phyloP scores from a whole-genome alignment of 305 asterid genomes.

The Nicotiana rustica region DNA sequence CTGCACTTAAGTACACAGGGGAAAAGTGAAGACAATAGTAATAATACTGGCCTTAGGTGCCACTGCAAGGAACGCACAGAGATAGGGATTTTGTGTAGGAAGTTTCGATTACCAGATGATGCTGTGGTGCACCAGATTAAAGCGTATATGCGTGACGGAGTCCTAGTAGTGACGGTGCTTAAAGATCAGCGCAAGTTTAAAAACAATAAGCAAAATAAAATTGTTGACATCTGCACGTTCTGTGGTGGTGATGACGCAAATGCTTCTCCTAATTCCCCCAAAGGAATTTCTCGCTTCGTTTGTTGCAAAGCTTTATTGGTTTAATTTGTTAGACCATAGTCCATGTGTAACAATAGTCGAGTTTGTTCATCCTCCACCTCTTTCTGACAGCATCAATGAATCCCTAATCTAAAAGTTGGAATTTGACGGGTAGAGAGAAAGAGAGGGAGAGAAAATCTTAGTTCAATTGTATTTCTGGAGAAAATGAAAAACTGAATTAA shows the following conservation, averaged over 20 bases:
- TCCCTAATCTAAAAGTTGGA: no score
- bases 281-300: slow-evolving; percentile 49
- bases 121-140: slow-evolving; percentile 47
- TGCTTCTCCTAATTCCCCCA: slow-evolving; percentile 34
- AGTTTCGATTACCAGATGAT: slow-evolving; percentile 56
- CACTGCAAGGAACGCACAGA: slow-evolving; percentile 50
- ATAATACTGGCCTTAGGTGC: slow-evolving; percentile 40
- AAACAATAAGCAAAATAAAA: slow-evolving; percentile 43
- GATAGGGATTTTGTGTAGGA: slow-evolving; percentile 41
- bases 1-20: background rate
- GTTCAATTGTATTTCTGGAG: no score
- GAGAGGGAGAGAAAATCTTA: no score
- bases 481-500: no score
- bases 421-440: no score
- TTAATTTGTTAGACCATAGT: no score
- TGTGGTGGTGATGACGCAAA: slow-evolving; percentile 36
- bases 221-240: slow-evolving; percentile 36
- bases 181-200: slow-evolving; percentile 38
- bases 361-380: no score
- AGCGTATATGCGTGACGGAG: slow-evolving; percentile 60
- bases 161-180: slow-evolving; percentile 53
- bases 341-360: no score
- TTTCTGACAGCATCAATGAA: no score
- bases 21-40: slow-evolving; percentile 4
- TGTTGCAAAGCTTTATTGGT: slow-evolving; percentile 52